These are phyloP conservation scores for Crithidia fasciculata DNA, from an alignment of 208 protist species.

Conservation along the genomic window DNA sequence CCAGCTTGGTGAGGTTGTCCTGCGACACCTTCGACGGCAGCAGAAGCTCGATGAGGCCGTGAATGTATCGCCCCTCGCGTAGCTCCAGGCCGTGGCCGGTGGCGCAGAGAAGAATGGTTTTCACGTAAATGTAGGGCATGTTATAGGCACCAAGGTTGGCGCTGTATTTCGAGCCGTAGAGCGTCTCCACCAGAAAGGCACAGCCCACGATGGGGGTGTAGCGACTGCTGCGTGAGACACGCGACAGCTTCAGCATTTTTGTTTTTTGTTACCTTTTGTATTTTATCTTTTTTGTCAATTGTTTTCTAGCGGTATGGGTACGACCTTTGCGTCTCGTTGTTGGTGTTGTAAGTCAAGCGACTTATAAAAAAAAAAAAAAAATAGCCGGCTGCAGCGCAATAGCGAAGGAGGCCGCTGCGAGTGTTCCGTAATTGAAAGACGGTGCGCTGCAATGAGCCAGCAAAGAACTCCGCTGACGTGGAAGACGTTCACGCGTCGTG, in stretches of 20 bases:
- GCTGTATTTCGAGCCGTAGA: constrained; percentile 85
- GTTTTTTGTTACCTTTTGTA: neutral
- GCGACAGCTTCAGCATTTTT: constrained; percentile 22
- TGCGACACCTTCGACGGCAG: constrained; percentile 47
- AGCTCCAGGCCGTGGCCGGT: constrained; percentile 39
- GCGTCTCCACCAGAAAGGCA: constrained; percentile 62
- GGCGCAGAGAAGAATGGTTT: constrained; percentile 71
- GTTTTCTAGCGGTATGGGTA: neutral
- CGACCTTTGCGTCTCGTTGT: neutral
- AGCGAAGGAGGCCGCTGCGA: too few species aligned
- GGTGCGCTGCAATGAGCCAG: too few species aligned
- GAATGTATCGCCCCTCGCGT: constrained; percentile 52
- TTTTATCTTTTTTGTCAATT: neutral
- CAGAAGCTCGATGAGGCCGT: constrained; percentile 65
- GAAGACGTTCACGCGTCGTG: too few species aligned
- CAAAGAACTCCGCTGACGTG: too few species aligned
- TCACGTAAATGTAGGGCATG: constrained; percentile 79
- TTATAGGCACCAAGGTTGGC: constrained; percentile 68
- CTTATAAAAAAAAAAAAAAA: neutral
- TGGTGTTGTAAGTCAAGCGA: neutral
- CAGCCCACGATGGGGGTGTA: constrained; percentile 68
- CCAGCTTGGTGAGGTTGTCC: constrained; percentile 58
- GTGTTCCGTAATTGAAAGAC: too few species aligned
- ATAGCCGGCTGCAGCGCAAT: neutral
- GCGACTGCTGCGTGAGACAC: constrained; percentile 29